phyloP scores from a whole-genome alignment of 2,329 filamentous ascomycete genomes.

The Achaetomium macrosporum region DNA sequence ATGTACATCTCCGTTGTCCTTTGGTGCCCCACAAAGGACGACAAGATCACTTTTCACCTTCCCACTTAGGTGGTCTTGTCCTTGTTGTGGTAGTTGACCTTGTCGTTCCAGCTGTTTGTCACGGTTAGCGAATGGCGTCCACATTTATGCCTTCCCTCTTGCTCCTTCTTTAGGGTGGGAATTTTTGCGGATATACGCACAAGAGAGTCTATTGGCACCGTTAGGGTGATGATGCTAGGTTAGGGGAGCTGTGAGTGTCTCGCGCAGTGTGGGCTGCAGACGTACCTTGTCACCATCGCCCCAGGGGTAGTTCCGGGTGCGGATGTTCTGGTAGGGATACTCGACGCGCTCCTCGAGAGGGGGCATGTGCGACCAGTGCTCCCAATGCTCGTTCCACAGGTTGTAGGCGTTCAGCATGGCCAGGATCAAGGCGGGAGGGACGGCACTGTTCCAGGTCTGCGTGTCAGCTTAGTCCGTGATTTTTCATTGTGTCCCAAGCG shows the following conservation, averaged over 20 bases:
- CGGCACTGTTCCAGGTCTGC: constrained; percentile 53
- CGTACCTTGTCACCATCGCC: constrained; percentile 88
- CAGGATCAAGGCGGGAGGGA: constrained; percentile 66
- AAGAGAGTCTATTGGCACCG: constrained; percentile 11
- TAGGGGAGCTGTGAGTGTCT: background rate
- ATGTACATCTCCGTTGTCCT: background rate
- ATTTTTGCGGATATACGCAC: constrained; percentile 10
- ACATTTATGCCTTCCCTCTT: background rate
- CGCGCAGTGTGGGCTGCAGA: background rate
- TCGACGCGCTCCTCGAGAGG: constrained; percentile 86
- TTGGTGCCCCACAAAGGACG: background rate
- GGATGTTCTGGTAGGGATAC: constrained; percentile 97
- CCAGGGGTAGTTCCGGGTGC: constrained; percentile 92
- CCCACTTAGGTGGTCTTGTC: constrained; percentile 56
- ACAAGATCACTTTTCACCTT: background rate
- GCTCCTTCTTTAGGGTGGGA: background rate
- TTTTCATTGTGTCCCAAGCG: background rate
- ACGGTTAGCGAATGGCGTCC: constrained; percentile 16
- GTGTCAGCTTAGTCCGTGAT: background rate
- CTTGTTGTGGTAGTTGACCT: constrained; percentile 96
- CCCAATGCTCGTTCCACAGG: constrained; percentile 95
- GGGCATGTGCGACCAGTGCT: constrained; percentile 81
- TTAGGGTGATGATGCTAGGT: background rate
- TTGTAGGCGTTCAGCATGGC: constrained; percentile 77
- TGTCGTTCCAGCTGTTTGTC: constrained; percentile 74